A percentile compares a stretch with the other conserved stretches of the same genome.
These are phyloP conservation scores for Cladosporium velox DNA, from an alignment of 2,329 filamentous ascomycete species.

Conservation along the genomic window DNA sequence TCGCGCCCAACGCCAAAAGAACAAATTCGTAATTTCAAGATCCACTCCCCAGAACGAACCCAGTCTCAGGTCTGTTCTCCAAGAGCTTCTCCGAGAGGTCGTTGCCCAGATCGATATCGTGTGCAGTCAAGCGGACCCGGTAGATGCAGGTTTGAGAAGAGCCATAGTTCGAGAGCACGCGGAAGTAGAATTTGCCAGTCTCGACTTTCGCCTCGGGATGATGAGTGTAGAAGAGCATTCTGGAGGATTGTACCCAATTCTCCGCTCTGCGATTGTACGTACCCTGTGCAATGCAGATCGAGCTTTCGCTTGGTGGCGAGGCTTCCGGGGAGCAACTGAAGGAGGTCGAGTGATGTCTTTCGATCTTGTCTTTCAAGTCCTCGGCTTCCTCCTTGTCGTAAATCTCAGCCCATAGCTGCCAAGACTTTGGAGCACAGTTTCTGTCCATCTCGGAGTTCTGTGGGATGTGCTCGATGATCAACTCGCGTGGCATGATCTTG, in stretches of 20 bases:
- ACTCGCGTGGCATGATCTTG: constrained; percentile 41
- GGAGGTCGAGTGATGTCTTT: constrained; percentile 17
- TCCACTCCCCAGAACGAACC: background rate
- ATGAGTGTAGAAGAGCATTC: constrained; percentile 35
- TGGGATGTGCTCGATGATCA: constrained; percentile 52
- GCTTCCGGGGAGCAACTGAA: background rate
- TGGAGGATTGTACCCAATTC: constrained; percentile 47
- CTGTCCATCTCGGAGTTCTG: constrained; percentile 43
- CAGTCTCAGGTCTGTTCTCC: background rate
- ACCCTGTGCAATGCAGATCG: constrained; percentile 45
- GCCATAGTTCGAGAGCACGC: constrained; percentile 48
- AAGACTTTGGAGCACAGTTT: constrained; percentile 43
- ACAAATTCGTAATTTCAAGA: background rate
- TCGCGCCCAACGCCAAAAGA: constrained; percentile 1
- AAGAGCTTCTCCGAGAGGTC: background rate
- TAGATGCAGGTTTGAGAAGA: constrained; percentile 50
- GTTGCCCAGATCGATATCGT: background rate
- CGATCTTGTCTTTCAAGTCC: constrained; percentile 26
- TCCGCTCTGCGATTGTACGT: constrained; percentile 44
- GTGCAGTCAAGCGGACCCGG: constrained; percentile 47
- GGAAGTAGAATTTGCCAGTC: constrained; percentile 38
- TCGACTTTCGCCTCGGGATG: constrained; percentile 17
- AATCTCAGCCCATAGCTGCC: constrained; percentile 50
- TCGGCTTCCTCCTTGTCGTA: constrained; percentile 24
- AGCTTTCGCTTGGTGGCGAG: constrained; percentile 30